Base-by-base conservation (phyloP, 2,329 filamentous ascomycete species). In the Botryotinia globosa region DNA sequence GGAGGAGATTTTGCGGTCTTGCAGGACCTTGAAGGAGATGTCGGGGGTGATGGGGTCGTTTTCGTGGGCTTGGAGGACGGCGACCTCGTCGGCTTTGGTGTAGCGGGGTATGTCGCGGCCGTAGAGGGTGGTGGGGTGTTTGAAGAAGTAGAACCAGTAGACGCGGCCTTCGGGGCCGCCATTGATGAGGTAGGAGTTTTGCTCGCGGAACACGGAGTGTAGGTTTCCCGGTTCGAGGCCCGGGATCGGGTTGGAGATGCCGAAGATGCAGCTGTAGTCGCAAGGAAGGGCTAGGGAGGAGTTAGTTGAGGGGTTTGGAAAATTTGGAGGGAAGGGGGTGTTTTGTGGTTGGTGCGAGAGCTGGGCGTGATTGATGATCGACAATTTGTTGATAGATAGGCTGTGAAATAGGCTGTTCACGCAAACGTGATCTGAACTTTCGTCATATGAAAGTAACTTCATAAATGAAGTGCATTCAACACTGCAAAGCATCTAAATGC, bases 231-330 rank as follows among this genome's bases (percentile, higher is more conserved):
- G 54, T 18, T 76, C 63, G 29, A 77, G 66, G 10, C 72, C 75
- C 3, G 59, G 32, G 4, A 70, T 66, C 1, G 74, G 32, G 25
- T 63, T 69, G 1, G 74, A 74, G 32, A 77, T 76, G 12, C 76
- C 77, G 58, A 75, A 78, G 22, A 78, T 69, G 42, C 73, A 75
- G 29, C 51, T 63, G 42, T 77, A 77, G 39, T 77, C 74, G 20
- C 44, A 62, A 25, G 54, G 61, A 4, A 29, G 37, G 20, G 51
- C 51, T 65, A 58, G 8, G 18, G 29, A 37, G n/a, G 9, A 22
- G 59, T 71, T 48, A 71, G 59, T 25, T 39, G 3, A 18, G 42
- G 25, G 34, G 4, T 25, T 22, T 1, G 5, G 34, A 25, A 20
- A 14, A 42, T 42, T 45, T 34, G 8, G 20, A 16, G 6, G 9